phyloP scores from a whole-genome alignment of 1,284 basidiomycete genomes.

The Pterulicium gracile region DNA sequence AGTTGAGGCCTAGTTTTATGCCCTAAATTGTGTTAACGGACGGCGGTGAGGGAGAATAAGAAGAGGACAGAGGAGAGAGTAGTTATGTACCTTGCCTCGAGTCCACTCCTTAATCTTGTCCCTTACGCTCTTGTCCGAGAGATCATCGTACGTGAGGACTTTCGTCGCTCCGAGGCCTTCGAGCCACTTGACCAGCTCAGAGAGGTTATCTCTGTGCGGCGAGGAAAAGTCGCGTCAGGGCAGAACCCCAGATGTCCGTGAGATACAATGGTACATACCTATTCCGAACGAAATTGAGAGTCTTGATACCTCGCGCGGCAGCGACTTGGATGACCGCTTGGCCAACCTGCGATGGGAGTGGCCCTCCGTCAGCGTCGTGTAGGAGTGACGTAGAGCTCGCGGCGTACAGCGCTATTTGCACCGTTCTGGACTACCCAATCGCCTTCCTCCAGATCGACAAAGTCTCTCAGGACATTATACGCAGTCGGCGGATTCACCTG shows the following conservation, averaged over 20 bases:
- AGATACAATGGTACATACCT: constrained; percentile 45
- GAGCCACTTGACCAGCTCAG: constrained; percentile 39
- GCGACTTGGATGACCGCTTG: constrained; percentile 78
- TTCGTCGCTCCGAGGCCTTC: constrained; percentile 56
- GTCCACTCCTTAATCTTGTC: constrained; percentile 49
- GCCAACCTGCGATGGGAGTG: constrained; percentile 40
- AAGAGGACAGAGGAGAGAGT: neutral
- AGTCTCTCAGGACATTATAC: constrained; percentile 69
- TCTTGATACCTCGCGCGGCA: constrained; percentile 51
- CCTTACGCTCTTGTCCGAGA: constrained; percentile 41
- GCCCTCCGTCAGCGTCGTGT: too few relatives aligned
- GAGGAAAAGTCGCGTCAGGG: too few relatives aligned
- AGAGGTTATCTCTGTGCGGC: constrained; percentile 45
- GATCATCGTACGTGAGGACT: constrained; percentile 65
- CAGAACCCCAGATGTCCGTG: too few relatives aligned
- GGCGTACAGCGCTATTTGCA: constrained; percentile 69
- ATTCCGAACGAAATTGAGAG: constrained; percentile 69
- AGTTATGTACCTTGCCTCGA: constrained; percentile 33
- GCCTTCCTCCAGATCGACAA: constrained; percentile 46
- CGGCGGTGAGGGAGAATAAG: constrained; percentile 1
- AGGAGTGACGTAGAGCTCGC: constrained; percentile 2
- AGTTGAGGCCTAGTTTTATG: constrained; percentile 67
- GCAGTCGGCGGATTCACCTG: constrained; percentile 80
- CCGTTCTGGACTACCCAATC: constrained; percentile 81
- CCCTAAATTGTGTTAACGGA: constrained; percentile 20